Evolutionary conservation across 1,284 basidiomycete species (phyloP).

Genomic region (Prillingera fragicola): DNA sequence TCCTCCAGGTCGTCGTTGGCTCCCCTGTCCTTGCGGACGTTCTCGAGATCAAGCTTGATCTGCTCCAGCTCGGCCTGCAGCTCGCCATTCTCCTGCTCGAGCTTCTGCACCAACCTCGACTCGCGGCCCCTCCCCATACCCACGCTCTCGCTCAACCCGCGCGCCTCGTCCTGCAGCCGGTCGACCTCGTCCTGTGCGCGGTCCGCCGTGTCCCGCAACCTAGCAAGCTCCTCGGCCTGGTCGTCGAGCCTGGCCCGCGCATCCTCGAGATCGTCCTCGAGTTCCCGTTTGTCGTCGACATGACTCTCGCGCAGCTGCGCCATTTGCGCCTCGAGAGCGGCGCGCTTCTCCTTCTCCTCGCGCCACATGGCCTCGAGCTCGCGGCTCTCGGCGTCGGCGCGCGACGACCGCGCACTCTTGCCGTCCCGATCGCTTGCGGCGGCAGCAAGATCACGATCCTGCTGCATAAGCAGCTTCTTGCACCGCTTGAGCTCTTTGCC

Average conservation of each 20-base stretch:
- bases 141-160: constrained; percentile 24
- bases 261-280: constrained; percentile 63
- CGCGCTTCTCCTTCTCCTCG: constrained; percentile 38
- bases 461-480: constrained; percentile 78
- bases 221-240: constrained; percentile 57
- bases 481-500: constrained; percentile 89
- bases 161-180: constrained; percentile 54
- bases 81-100: constrained; percentile 56
- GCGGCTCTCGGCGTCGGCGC: constrained; percentile 17
- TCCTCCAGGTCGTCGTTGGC: constrained; percentile 42
- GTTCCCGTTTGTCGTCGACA: constrained; percentile 60
- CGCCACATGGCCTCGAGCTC: constrained; percentile 36
- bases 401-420: constrained; percentile 31
- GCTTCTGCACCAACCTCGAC: constrained; percentile 57
- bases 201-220: constrained; percentile 50
- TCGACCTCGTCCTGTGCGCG: constrained; percentile 59
- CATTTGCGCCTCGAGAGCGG: constrained; percentile 26
- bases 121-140: constrained; percentile 53
- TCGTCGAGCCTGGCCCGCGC: constrained; percentile 52
- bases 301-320: constrained; percentile 55
- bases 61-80: constrained; percentile 32
- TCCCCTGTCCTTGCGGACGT: constrained; percentile 11
- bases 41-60: too few species aligned
- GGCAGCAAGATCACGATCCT: constrained; percentile 71
- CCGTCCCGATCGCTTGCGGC: constrained; percentile 52